A percentile compares a stretch with the other conserved stretches of the same genome.
These are phyloP conservation scores for Talaromyces sp. DNA, from an alignment of 2,329 filamentous ascomycete genomes.

Conservation along the genomic window DNA sequence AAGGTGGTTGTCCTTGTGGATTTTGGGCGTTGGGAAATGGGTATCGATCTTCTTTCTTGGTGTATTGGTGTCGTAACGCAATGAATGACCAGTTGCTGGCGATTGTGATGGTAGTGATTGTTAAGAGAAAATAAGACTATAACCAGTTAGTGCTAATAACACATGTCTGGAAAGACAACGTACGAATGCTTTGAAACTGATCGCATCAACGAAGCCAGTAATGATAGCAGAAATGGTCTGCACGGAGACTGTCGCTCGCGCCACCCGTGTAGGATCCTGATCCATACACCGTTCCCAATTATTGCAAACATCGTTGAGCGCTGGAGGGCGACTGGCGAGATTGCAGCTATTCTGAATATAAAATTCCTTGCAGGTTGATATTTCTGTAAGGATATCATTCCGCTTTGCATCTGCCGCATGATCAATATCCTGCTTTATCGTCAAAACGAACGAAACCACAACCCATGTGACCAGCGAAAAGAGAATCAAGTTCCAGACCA, in stretches of 20 bases:
- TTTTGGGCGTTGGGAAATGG: constrained; percentile 24
- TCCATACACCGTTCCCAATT: constrained; percentile 88
- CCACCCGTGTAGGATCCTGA: constrained; percentile 72
- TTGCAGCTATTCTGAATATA: constrained; percentile 75
- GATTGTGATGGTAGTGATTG: constrained; percentile 50
- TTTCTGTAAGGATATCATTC: constrained; percentile 67
- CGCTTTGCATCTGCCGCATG: constrained; percentile 67
- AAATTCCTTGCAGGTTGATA: constrained; percentile 67
- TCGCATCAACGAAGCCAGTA: constrained; percentile 87
- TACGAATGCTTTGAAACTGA: constrained; percentile 79
- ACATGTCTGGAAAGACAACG: constrained; percentile 21
- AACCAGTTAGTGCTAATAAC: constrained; percentile 21
- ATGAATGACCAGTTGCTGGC: constrained; percentile 60
- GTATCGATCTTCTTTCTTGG: constrained; percentile 28
- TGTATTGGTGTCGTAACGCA: constrained; percentile 44
- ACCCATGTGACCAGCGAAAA: constrained; percentile 57
- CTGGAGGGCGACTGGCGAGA: constrained; percentile 64
- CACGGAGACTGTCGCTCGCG: constrained; percentile 74
- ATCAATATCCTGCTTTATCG: constrained; percentile 71
- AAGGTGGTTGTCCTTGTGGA: constrained; percentile 23
- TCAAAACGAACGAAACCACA: constrained; percentile 65
- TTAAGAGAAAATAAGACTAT: constrained; percentile 39
- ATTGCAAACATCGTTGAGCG: constrained; percentile 68
- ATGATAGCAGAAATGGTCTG: constrained; percentile 89
- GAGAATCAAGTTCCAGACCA: constrained; percentile 52